Conservation (phyloP, 2,329 filamentous ascomycete species). For the Colletotrichum orchidophilum region DNA sequence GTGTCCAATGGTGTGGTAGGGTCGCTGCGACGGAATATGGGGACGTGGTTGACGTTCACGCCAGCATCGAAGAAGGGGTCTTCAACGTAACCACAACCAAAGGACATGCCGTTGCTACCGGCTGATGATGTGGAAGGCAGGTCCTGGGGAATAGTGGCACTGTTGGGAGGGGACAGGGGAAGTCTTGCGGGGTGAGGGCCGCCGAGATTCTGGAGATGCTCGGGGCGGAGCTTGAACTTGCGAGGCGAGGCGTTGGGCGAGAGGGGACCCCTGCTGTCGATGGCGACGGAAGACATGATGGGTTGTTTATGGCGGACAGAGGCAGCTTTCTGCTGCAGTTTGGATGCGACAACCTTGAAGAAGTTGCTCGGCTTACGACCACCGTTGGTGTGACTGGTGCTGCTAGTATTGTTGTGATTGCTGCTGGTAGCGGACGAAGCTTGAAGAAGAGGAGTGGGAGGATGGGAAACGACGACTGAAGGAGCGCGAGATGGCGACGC, state of each 20-base stretch:
- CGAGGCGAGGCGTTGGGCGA: slow-evolving; percentile 39
- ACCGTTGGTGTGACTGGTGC: slow-evolving; percentile 10
- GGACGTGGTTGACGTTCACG: slow-evolving; percentile 39
- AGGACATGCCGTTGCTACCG: slow-evolving; percentile 35
- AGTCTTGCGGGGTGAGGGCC: slow-evolving; percentile 36
- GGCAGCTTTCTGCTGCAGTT: slow-evolving; percentile 50
- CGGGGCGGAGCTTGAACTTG: slow-evolving; percentile 44
- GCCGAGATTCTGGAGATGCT: slow-evolving; percentile 31
- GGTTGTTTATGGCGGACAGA: slow-evolving; percentile 40
- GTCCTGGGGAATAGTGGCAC: slow-evolving; percentile 39
- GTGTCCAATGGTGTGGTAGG: slow-evolving; percentile 51
- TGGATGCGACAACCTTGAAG: slow-evolving; percentile 52
- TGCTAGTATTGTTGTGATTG: slow-evolving; percentile 35
- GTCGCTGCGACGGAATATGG: slow-evolving; percentile 41
- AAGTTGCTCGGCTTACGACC: slow-evolving; percentile 49
- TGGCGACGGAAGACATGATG: slow-evolving; percentile 33
- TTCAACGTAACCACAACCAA: slow-evolving; percentile 49
- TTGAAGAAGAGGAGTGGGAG: slow-evolving; percentile 38
- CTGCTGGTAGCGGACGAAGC: slow-evolving; percentile 41
- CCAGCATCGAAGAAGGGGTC: slow-evolving; percentile 49
- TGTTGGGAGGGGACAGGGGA: slow-evolving; percentile 36
- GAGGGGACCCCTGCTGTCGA: slow-evolving; percentile 26
- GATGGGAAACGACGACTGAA: slow-evolving; percentile 32
- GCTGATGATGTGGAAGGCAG: slow-evolving; percentile 20
- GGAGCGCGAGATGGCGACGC: slow-evolving; percentile 36